phyloP scores from a whole-genome alignment of 192 early-diverging fungal genomes.

The Coemansia sp. region DNA sequence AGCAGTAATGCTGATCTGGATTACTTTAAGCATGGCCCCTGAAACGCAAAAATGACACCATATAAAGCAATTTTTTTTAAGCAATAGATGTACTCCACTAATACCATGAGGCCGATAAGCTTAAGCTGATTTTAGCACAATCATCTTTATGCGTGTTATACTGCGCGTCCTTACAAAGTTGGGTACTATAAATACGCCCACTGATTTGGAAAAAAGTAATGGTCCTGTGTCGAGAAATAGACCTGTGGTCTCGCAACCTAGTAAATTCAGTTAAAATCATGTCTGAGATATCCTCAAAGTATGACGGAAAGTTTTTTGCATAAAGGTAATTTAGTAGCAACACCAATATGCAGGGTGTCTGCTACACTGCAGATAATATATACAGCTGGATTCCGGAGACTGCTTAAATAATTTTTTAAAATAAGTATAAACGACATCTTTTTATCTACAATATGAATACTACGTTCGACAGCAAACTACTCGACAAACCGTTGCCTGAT shows the following conservation, averaged over 20 bases:
- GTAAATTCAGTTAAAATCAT: background rate
- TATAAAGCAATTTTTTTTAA: background rate
- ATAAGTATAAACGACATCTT: background rate
- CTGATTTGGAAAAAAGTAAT: background rate
- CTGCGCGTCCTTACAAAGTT: background rate
- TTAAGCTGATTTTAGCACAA: background rate
- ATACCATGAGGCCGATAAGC: background rate
- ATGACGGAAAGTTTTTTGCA: background rate
- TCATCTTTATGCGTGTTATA: background rate
- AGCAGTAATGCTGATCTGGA: background rate
- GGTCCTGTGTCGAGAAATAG: background rate
- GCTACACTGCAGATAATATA: background rate
- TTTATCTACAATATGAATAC: background rate
- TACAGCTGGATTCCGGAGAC: background rate
- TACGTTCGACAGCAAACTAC: slow-evolving; percentile 9
- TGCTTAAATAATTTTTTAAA: background rate
- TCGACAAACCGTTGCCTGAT: slow-evolving; percentile 33
- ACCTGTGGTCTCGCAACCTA: background rate
- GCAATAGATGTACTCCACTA: background rate
- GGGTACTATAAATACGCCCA: background rate
- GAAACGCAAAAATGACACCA: background rate
- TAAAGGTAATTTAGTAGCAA: background rate
- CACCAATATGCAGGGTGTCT: background rate
- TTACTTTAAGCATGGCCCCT: background rate
- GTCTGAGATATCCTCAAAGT: background rate